Evolutionary conservation across 495 filamentous ascomycete species (phyloP).

Genomic region (Aspergillus biplanus): DNA sequence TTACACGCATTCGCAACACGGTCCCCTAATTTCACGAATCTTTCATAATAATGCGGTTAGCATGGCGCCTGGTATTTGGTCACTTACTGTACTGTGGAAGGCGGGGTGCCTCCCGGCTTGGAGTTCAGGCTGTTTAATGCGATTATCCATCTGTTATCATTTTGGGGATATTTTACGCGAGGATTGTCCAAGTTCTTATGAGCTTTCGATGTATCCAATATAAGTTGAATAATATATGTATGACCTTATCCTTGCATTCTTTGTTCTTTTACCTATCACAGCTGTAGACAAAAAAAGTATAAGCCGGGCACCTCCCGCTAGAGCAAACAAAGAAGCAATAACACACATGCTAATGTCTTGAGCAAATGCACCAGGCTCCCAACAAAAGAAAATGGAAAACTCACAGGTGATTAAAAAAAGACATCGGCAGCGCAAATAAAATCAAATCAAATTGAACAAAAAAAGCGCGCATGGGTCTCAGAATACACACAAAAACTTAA

Average conservation of each 20-base stretch:
- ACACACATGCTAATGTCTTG: slow-evolving; percentile 6
- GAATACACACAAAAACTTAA: slow-evolving; percentile 13
- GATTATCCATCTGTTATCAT: neutral
- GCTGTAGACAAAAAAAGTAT: slow-evolving; percentile 6
- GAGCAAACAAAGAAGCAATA: slow-evolving; percentile 2
- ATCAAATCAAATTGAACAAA: neutral
- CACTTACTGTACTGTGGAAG: slow-evolving; percentile 12
- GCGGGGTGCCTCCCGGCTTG: slow-evolving; percentile 17
- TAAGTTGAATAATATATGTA: slow-evolving; percentile 13
- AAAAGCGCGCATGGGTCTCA: slow-evolving; percentile 20
- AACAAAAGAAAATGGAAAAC: slow-evolving; percentile 19
- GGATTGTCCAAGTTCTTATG: slow-evolving; percentile 5
- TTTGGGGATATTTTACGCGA: slow-evolving; percentile 4
- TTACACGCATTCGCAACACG: too few relatives aligned
- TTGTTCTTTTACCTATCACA: neutral
- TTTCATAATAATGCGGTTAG: slow-evolving; percentile 24
- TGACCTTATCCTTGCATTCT: slow-evolving; percentile 2
- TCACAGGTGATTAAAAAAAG: slow-evolving; percentile 21
- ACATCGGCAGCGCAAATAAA: slow-evolving; percentile 8
- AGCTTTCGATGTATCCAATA: slow-evolving; percentile 9
- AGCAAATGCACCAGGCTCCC: slow-evolving; percentile 17
- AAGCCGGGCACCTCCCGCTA: neutral
- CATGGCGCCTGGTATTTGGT: slow-evolving; percentile 29
- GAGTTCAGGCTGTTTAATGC: slow-evolving; percentile 20
- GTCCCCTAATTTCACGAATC: slow-evolving; percentile 4